phyloP scores from a whole-genome alignment of 257 asterid genomes.

The Solanum lycopersicoides region DNA sequence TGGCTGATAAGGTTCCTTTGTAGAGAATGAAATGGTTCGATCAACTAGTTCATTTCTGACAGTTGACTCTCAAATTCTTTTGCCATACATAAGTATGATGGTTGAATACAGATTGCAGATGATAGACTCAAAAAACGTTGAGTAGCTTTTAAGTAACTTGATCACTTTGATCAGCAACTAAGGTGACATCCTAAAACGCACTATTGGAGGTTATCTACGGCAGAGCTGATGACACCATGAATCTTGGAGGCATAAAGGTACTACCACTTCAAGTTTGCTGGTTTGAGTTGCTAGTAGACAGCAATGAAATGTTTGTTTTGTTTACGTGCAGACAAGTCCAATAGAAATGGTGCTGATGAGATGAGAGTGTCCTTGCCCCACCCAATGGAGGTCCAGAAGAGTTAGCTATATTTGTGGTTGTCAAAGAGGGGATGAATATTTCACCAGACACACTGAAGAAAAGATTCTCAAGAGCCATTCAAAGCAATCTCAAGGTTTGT shows the following conservation, averaged over 20 bases:
- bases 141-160: not conserved
- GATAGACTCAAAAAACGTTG: not conserved
- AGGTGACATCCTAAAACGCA: slow-evolving; percentile 78
- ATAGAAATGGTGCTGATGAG: slow-evolving; percentile 68
- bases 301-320: not conserved
- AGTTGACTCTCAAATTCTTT: not conserved
- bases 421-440: slow-evolving; percentile 39
- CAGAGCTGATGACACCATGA: slow-evolving; percentile 97
- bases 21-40: not conserved
- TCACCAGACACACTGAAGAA: slow-evolving; percentile 36
- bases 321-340: slow-evolving; percentile 58
- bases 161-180: slow-evolving; percentile 41
- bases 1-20: not conserved
- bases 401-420: slow-evolving; percentile 61
- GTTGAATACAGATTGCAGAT: not conserved
- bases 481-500: slow-evolving; percentile 65
- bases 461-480: slow-evolving; percentile 63
- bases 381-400: slow-evolving; percentile 81
- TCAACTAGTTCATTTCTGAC: not conserved
- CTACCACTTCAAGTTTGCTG: not conserved
- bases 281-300: not conserved
- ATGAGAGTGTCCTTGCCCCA: slow-evolving; percentile 54
- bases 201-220: slow-evolving; percentile 73
- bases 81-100: not conserved
- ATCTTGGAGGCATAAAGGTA: slow-evolving; percentile 94